Conservation (phyloP, 306 rosid species). For the Dicorynia guianensis region DNA sequence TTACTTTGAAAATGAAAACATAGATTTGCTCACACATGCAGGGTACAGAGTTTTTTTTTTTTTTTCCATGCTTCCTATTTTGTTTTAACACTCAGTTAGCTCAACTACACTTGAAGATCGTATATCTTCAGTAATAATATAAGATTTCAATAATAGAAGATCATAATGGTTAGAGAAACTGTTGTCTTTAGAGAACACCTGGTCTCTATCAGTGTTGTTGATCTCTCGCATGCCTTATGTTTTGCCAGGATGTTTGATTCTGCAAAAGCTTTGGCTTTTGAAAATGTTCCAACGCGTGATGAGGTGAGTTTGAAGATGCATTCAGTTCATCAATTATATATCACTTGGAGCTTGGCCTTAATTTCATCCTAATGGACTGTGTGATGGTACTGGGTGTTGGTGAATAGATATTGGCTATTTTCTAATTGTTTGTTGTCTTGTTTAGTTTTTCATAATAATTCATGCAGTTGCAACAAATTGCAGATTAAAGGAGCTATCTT, state of each 20-base stretch:
- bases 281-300: constrained; percentile 71
- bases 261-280: constrained; percentile 86
- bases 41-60: background rate
- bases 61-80: background rate
- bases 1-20: background rate
- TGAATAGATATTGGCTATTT: constrained; percentile 5
- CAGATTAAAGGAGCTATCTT: constrained; percentile 89
- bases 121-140: background rate
- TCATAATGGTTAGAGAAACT: no score
- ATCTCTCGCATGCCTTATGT: constrained; percentile 28
- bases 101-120: constrained; percentile 7
- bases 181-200: background rate
- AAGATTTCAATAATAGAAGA: background rate
- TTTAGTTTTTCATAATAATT: constrained; percentile 28
- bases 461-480: constrained; percentile 34
- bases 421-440: constrained; percentile 11
- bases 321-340: constrained; percentile 14
- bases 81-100: background rate
- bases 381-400: constrained; percentile 26
- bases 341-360: constrained; percentile 11
- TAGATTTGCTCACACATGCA: background rate
- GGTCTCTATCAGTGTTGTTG: constrained; percentile 28
- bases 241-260: constrained; percentile 80
- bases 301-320: constrained; percentile 55
- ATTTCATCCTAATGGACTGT: constrained; percentile 6